Evolutionary conservation across 2,329 filamentous ascomycete species (phyloP).

Genomic region (Diaporthe aspalathi): DNA sequence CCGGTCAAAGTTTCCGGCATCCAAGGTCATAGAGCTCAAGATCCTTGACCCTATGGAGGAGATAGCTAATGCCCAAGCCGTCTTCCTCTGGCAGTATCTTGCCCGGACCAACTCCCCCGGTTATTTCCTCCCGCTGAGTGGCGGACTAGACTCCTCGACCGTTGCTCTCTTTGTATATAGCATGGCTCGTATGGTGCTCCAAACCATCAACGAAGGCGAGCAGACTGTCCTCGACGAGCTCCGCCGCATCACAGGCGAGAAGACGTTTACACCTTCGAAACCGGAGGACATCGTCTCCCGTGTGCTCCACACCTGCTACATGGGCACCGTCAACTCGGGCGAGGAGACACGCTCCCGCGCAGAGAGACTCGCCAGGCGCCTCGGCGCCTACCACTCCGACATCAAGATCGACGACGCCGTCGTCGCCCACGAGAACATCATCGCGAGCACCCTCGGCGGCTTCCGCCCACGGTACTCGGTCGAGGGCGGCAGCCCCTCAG

Average conservation of each 20-base stretch:
- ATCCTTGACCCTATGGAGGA: constrained; percentile 47
- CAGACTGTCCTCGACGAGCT: constrained; percentile 39
- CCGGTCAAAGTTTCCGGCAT: constrained; percentile 34
- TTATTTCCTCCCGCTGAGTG: constrained; percentile 40
- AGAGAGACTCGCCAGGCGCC: constrained; percentile 65
- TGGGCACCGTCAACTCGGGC: constrained; percentile 71
- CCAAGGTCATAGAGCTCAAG: constrained; percentile 36
- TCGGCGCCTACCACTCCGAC: constrained; percentile 77
- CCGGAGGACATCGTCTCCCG: constrained; percentile 40
- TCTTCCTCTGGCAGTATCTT: constrained; percentile 42
- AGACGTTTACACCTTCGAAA: constrained; percentile 33
- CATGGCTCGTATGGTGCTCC: constrained; percentile 40
- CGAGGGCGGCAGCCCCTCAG: constrained; percentile 66
- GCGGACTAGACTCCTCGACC: constrained; percentile 42
- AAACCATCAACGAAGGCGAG: constrained; percentile 39
- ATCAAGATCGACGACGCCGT: constrained; percentile 78
- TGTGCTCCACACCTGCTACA: constrained; percentile 60
- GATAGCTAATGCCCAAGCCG: constrained; percentile 46
- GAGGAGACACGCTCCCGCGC: constrained; percentile 71
- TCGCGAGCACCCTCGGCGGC: constrained; percentile 43
- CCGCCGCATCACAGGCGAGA: constrained; percentile 39
- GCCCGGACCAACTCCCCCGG: constrained; percentile 39
- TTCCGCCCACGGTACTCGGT: constrained; percentile 58
- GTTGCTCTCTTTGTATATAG: constrained; percentile 42
- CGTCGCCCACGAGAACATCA: constrained; percentile 59